A percentile compares a stretch with the other conserved stretches of the same genome.
phyloP scores from a whole-genome alignment of 78 protist species.

The Emiliania huxleyi region DNA sequence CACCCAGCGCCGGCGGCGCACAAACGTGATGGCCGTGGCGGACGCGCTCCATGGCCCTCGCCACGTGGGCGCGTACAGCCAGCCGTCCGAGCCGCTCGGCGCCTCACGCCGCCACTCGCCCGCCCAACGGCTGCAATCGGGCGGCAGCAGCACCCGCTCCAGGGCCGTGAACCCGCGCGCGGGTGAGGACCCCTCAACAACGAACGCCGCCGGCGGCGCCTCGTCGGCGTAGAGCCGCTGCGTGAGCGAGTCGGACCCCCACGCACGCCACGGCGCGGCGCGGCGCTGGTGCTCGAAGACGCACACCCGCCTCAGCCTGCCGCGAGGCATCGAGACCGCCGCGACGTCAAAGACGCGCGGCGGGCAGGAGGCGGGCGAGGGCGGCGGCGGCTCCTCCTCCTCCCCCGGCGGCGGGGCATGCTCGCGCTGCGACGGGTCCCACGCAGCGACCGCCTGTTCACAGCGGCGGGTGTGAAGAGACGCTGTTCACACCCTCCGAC shows the following conservation, averaged over 20 bases:
- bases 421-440: no score
- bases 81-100: background rate
- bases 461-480: background rate
- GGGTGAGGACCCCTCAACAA: background rate
- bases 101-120: background rate
- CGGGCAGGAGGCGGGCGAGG: background rate
- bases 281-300: background rate
- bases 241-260: background rate
- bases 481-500: background rate
- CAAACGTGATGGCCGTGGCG: background rate
- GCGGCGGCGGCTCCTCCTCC: no score
- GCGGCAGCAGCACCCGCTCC: background rate
- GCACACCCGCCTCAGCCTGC: background rate
- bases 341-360: background rate
- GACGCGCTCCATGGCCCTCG: background rate
- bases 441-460: no score
- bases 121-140: background rate
- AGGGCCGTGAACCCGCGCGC: background rate
- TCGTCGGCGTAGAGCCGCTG: background rate
- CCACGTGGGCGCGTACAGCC: background rate
- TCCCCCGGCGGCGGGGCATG: no score
- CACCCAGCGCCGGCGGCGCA: background rate
- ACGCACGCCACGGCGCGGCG: background rate
- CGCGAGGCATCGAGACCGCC: background rate
- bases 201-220: background rate